phyloP scores from a whole-genome alignment of 2,329 filamentous ascomycete genomes.

The Ophiostoma piceae region DNA sequence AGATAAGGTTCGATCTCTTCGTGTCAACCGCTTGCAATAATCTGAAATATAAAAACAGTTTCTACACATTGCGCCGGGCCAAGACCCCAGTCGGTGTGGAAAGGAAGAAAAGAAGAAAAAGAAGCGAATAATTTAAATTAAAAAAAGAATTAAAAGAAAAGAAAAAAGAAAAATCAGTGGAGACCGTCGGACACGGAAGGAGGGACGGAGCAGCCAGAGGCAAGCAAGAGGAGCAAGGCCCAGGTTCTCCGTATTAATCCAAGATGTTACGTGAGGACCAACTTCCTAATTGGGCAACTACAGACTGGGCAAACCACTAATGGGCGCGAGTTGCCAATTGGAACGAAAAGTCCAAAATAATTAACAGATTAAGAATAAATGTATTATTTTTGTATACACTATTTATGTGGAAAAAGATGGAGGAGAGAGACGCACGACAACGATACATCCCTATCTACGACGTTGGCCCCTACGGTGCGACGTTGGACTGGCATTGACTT shows the following conservation, averaged over 20 bases:
- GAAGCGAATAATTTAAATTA: background rate
- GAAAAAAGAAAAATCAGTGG: background rate
- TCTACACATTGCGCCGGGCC: slow-evolving; percentile 5
- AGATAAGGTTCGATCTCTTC: background rate
- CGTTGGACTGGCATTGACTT: background rate
- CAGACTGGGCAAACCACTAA: slow-evolving; percentile 7
- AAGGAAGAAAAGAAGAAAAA: background rate
- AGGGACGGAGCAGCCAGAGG: background rate
- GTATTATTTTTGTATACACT: background rate
- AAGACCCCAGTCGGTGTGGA: slow-evolving; percentile 9
- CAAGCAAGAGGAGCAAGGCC: background rate
- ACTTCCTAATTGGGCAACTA: slow-evolving; percentile 11
- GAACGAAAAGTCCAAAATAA: background rate
- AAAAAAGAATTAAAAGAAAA: no score
- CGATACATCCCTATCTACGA: background rate
- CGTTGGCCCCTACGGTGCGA: background rate
- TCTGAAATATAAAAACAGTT: background rate
- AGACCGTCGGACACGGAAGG: background rate
- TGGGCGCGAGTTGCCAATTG: background rate
- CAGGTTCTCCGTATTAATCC: background rate
- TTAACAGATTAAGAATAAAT: background rate
- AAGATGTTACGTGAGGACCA: slow-evolving; percentile 14
- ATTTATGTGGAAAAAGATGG: background rate
- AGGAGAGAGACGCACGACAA: background rate
- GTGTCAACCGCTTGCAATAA: background rate